A percentile compares a stretch with the other conserved stretches of the same genome.
Conservation (phyloP, 768 basidiomycete species). For the Termitomyces sp. region DNA sequence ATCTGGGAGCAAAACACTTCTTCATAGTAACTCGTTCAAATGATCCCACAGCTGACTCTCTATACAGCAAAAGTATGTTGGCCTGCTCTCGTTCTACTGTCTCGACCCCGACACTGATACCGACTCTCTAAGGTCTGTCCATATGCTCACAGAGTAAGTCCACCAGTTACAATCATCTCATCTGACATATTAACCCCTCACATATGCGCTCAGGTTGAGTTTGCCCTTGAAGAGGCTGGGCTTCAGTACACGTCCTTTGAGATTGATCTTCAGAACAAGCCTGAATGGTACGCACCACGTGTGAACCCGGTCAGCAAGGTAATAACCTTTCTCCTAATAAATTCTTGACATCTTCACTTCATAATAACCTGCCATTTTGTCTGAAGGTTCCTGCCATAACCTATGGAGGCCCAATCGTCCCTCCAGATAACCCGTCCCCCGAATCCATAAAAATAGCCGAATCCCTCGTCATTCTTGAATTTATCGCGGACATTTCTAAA, state of each 20-base stretch:
- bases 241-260: conserved; percentile 45
- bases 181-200: not conserved
- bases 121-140: conserved; percentile 41
- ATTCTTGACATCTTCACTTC: not conserved
- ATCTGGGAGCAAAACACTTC: not conserved
- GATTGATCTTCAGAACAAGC: conserved; percentile 61
- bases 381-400: conserved; percentile 51
- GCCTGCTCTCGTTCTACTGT: not conserved
- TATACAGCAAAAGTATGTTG: conserved; percentile 9
- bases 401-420: conserved; percentile 54
- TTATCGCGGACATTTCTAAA: conserved; percentile 52
- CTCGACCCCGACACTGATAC: not conserved
- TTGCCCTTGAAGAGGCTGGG: conserved; percentile 44
- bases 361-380: too few species aligned
- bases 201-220: not conserved
- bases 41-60: conserved; percentile 8
- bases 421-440: conserved; percentile 51
- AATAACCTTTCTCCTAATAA: not conserved
- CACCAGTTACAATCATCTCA: not conserved
- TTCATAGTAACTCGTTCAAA: not conserved
- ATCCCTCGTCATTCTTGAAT: conserved; percentile 61
- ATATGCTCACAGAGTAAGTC: conserved; percentile 48
- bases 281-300: conserved; percentile 60
- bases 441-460: conserved; percentile 60
- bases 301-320: conserved; percentile 69